Conservation (phyloP, 176 grass and related monocot species). For the Hyparrhenia diplandra region DNA sequence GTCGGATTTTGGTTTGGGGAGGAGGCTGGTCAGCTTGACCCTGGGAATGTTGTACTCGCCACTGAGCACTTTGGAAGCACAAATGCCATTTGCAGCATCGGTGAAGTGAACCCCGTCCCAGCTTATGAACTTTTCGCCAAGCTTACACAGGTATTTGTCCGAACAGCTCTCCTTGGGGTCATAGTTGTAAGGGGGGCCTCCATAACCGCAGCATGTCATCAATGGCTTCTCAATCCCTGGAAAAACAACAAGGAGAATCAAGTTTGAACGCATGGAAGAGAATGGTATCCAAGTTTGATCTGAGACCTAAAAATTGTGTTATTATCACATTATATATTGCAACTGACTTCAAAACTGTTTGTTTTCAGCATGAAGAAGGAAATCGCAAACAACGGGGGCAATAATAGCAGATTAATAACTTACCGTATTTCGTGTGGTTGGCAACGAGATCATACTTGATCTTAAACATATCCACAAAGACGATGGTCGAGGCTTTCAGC, state of each 20-base stretch:
- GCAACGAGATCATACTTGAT: constrained; percentile 88
- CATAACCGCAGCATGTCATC: constrained; percentile 80
- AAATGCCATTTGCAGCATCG: constrained; percentile 61
- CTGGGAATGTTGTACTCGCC: constrained; percentile 53
- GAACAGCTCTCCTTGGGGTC: constrained; percentile 38
- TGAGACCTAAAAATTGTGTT: not conserved
- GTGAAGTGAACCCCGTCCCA: constrained; percentile 90
- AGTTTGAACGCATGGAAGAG: not conserved
- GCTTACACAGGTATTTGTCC: constrained; percentile 43
- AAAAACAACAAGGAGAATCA: not conserved
- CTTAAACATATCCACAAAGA: constrained; percentile 68
- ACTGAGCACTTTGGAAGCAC: constrained; percentile 51
- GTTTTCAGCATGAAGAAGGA: not conserved
- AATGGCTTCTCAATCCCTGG: constrained; percentile 74
- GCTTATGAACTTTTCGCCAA: constrained; percentile 71
- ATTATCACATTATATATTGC: too few species aligned
- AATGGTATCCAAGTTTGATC: not conserved
- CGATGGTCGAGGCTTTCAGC: constrained; percentile 46
- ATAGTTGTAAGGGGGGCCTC: constrained; percentile 86
- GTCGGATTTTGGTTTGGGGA: constrained; percentile 31
- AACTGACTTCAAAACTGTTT: not conserved
- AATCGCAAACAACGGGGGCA: not conserved
- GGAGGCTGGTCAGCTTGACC: constrained; percentile 48
- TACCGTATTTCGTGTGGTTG: constrained; percentile 60
- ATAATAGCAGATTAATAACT: constrained; percentile 4